Conservation (phyloP, 2,329 filamentous ascomycete genomes). For the Scolecobasidium constrictum region DNA sequence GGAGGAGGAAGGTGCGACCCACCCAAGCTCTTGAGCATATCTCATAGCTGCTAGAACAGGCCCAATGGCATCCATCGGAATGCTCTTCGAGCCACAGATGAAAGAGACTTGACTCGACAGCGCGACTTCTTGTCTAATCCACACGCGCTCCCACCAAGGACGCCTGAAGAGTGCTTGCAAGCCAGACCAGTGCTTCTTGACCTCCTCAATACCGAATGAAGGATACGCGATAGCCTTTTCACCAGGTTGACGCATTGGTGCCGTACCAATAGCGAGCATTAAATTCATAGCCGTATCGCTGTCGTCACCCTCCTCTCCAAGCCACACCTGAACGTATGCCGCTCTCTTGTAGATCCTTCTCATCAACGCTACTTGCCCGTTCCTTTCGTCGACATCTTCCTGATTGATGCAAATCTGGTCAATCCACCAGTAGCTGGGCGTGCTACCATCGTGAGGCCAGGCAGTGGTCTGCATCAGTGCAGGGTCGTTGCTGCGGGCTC, state of each 20-base stretch:
- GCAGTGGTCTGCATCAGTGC: not conserved
- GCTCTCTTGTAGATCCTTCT: conserved; percentile 19
- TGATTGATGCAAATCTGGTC: conserved; percentile 22
- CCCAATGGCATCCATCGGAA: not conserved
- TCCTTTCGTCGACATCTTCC: conserved; percentile 16
- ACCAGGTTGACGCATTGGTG: not conserved
- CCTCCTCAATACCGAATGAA: not conserved
- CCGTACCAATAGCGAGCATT: not conserved
- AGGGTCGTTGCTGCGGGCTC: not conserved
- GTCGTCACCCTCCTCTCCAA: conserved; percentile 12
- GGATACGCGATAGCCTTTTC: not conserved
- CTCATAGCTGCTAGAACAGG: not conserved
- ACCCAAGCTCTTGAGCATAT: not conserved
- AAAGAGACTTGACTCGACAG: not conserved
- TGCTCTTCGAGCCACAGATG: not conserved
- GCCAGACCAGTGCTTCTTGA: not conserved
- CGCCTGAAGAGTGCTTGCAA: not conserved
- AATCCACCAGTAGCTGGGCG: conserved; percentile 15
- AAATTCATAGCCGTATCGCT: not conserved
- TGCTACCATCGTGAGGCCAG: conserved; percentile 4
- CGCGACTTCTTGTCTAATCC: not conserved
- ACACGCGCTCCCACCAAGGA: not conserved
- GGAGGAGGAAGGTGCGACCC: not conserved
- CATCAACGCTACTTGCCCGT: conserved; percentile 22
- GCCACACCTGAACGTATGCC: conserved; percentile 17